Evolutionary conservation across 768 basidiomycete species (phyloP), one percentile per base, ranked within the genome.

Genomic region (Phylloporus rhodoxanthus): DNA sequence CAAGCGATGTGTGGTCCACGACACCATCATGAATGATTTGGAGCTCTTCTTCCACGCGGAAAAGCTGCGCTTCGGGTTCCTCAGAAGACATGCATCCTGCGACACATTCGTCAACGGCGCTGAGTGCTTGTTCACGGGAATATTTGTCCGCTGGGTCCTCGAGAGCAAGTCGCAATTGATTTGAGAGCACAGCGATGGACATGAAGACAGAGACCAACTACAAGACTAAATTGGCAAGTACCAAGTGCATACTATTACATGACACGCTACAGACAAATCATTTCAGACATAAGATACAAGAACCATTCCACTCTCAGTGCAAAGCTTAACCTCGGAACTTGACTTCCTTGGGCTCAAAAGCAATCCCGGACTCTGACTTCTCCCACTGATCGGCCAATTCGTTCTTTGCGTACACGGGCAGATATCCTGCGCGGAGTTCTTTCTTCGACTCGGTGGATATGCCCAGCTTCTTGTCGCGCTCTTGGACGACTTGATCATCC

Each of bases 21-120:
- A 75, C 70, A 43, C 85, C 79, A 59, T 77, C 70, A 70, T 83
- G 76, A 34, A 87, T 72, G 38, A 67, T 66, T 51, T 84, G 82
- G 11, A 91, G 74, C 53, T 87, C 81, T 54, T 84, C 79, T 60
- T 89, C 84, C 41, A 85, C 68, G 39, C 77, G 72, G 52, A 65
- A 63, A 19, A 81, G 64, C 13, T 75, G 66, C 23, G 58, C 58
- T 33, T 76, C 72, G 2, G 72, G 59, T 36, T 81, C 75, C 23
- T 73, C 67, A 19, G 77, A 74, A 10, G 73, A 69, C n/a, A 70
- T 64, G 57, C 72, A 78, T 53, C 76, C 74, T 17, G 67, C 55
- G 3, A 81, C 78, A 57, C 83, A 81, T 11, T 76, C 74, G 57
- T 87, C 82, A 17, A 82, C 70, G 10, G 71, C 57, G 5, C 54